These are phyloP conservation scores for Mallotus repandus DNA, from an alignment of 441 rosid genomes.

Conservation along the genomic window DNA sequence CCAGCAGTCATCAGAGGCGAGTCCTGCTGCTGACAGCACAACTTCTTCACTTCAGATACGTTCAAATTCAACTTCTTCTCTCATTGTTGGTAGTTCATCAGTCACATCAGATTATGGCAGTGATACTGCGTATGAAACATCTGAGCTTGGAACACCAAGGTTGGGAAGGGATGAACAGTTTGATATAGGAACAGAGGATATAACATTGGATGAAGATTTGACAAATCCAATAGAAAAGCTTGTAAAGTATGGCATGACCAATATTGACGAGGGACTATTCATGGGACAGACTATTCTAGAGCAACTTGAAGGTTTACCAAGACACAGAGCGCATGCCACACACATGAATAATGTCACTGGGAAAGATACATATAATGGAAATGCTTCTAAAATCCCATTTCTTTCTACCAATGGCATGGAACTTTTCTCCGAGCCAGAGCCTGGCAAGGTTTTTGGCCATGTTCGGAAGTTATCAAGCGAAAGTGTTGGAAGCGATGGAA, in stretches of 20 bases:
- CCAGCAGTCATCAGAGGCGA: constrained; percentile 50
- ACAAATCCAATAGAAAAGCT: constrained; percentile 62
- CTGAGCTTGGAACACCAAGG: constrained; percentile 88
- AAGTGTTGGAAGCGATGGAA: constrained; percentile 66
- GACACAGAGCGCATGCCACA: constrained; percentile 50
- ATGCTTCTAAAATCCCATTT: constrained; percentile 43
- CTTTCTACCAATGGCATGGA: constrained; percentile 51
- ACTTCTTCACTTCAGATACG: constrained; percentile 41
- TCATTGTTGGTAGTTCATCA: constrained; percentile 59
- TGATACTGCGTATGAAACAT: constrained; percentile 88
- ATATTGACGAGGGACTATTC: constrained; percentile 81
- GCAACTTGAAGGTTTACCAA: constrained; percentile 77
- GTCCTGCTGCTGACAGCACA: constrained; percentile 40
- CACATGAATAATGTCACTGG: constrained; percentile 41
- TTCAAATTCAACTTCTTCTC: constrained; percentile 50
- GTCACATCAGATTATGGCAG: constrained; percentile 89
- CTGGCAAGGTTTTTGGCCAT: constrained; percentile 52
- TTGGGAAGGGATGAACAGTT: constrained; percentile 55
- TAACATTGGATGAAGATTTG: constrained; percentile 60
- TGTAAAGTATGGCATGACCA: constrained; percentile 71
- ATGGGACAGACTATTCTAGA: constrained; percentile 86
- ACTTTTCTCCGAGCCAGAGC: constrained; percentile 53
- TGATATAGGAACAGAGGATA: constrained; percentile 60
- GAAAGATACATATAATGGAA: constrained; percentile 48
- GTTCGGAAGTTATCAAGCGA: constrained; percentile 64